Evolutionary conservation across 2,329 filamentous ascomycete genomes (phyloP), one percentile per base, ranked within the genome.

Genomic region (Aspergillus pseudoterreus): DNA sequence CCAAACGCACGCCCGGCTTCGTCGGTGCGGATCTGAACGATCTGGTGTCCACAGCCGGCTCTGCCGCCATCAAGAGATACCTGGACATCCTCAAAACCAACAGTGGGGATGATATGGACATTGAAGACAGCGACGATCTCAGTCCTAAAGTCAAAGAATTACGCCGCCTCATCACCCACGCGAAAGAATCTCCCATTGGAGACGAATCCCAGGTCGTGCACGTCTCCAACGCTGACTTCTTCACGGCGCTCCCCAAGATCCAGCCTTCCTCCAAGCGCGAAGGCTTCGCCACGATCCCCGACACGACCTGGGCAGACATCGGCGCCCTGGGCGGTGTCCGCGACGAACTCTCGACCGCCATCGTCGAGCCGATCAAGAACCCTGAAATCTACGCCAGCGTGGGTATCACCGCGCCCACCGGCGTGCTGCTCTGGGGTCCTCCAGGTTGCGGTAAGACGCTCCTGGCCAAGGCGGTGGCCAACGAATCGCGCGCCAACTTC

Each of bases 391-490:
- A 92, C 69, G 81, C 81, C 27, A 78, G 79, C 8, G 84, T 94
- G 6, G 92, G 92, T 64, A 88, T 96, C 59, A 85, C 83, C 19
- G 84, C 88, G 0, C 88, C 90, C 0, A 88, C 90, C 0, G 94
- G 94, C 14, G 90, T 96, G 3, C 80, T 99, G 0, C 88, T 99
- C 49, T 99, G 92, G 90, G 94, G 94, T 0, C 94, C 94, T 1
- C 94, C 94, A 0, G 94, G 94, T 6, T 99, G 94, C 70, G 94
- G 94, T 62, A 99, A 99, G 71, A 99, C 94, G 0, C 81, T 99
- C 1, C 84, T 99, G 1, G 94, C 94, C 15, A 96, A 97, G 73
- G 94, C 94, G 3, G 91, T 96, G 4, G 94, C 94, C 50, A 95
- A 95, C 69, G 91, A 96, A 68, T 92, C 88, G 6, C 90, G 92